phyloP scores from a whole-genome alignment of 768 basidiomycete species.

The Boletus sp. region DNA sequence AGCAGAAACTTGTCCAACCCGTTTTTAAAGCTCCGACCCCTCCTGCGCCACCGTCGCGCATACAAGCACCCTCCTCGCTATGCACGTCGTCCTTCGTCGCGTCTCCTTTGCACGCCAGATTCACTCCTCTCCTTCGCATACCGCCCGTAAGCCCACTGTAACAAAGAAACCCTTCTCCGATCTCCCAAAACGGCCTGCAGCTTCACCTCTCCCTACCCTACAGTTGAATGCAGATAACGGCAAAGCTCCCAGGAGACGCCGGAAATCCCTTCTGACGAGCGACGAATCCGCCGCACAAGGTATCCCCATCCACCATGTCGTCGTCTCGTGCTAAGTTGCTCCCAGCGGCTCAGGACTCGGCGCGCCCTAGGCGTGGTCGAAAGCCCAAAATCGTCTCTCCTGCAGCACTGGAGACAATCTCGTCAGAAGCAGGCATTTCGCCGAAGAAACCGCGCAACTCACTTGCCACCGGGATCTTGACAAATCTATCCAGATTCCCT shows the following conservation, averaged over 20 bases:
- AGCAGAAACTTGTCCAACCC: constrained; percentile 32
- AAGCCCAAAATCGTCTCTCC: constrained; percentile 7
- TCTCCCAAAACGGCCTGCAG: constrained; percentile 45
- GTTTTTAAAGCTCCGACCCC: constrained; percentile 35
- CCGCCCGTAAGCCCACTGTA: constrained; percentile 12
- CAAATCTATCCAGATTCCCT: constrained; percentile 74
- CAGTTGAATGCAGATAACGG: neutral
- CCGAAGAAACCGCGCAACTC: constrained; percentile 39
- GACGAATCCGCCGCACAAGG: constrained; percentile 3
- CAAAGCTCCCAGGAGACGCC: neutral
- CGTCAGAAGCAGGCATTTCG: neutral
- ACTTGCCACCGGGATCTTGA: constrained; percentile 67
- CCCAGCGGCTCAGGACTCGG: neutral
- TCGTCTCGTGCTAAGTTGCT: neutral
- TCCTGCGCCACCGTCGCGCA: constrained; percentile 34
- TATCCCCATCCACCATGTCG: neutral
- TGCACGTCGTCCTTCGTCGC: constrained; percentile 12
- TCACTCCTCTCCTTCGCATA: constrained; percentile 4
- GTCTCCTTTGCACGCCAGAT: constrained; percentile 8
- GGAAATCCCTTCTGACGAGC: neutral
- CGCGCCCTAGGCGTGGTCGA: constrained; percentile 18
- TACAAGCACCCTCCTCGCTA: constrained; percentile 13
- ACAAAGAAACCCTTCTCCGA: constrained; percentile 57
- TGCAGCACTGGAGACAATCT: neutral
- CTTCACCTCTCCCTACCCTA: neutral